Evolutionary conservation across 179 eudicot genomes (phyloP).

Genomic region (Nepenthes alata): DNA sequence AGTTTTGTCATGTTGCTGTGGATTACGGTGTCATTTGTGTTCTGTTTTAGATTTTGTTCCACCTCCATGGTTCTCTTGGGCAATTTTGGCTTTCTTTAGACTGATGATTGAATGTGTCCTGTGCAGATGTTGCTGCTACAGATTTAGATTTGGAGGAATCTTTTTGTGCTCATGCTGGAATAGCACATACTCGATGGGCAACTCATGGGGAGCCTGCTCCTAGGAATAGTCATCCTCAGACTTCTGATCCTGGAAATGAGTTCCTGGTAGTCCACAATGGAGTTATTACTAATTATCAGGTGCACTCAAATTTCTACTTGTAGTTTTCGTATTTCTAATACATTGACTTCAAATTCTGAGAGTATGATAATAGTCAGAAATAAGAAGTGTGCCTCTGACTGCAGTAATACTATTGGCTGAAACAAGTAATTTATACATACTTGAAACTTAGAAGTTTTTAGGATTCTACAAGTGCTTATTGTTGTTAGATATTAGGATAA

Average conservation of each 20-base stretch:
- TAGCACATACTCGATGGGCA: constrained; percentile 99
- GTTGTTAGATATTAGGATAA: too few species aligned
- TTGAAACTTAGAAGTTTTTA: too few species aligned
- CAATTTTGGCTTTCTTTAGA: background rate
- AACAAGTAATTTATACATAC: too few species aligned
- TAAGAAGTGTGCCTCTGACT: too few species aligned
- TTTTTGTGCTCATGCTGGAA: constrained; percentile 76
- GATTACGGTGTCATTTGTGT: too few species aligned
- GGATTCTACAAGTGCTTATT: too few species aligned
- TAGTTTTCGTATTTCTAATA: too few species aligned
- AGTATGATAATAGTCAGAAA: too few species aligned
- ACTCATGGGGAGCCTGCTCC: constrained; percentile 98
- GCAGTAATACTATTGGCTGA: too few species aligned
- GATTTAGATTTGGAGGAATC: constrained; percentile 80
- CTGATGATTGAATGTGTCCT: background rate
- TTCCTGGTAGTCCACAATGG: constrained; percentile 97
- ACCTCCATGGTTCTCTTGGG: background rate
- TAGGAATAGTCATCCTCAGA: constrained; percentile 94
- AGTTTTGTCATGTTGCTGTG: too few species aligned
- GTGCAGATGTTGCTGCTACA: constrained; percentile 58
- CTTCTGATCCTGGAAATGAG: constrained; percentile 78
- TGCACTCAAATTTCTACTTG: constrained; percentile 2
- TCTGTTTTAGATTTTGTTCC: too few species aligned
- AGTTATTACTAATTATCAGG: constrained; percentile 89
- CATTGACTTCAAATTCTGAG: too few species aligned